Percentiles rank a stretch among this genome's conserved stretches.
Evolutionary conservation across 2,329 filamentous ascomycete species (phyloP).

Genomic region (Colletotrichum echinochloae): DNA sequence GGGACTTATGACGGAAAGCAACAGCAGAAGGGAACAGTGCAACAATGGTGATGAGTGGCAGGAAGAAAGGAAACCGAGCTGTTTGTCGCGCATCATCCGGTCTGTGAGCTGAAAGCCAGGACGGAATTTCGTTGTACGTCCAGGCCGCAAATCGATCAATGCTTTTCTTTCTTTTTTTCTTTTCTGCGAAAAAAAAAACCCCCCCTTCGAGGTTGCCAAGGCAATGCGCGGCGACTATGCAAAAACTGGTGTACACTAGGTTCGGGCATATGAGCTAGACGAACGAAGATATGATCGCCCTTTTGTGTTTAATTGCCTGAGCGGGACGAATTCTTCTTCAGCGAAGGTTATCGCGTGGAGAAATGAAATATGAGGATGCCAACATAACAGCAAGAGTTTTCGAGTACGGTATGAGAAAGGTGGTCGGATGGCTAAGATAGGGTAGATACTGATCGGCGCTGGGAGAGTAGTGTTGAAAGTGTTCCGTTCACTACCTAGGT

Average conservation of each 20-base stretch:
- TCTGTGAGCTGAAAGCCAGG: slow-evolving; percentile 34
- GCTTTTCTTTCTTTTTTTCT: neutral
- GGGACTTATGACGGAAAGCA: no score
- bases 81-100: slow-evolving; percentile 37
- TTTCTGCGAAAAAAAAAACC: neutral
- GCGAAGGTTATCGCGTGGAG: neutral
- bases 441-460: neutral
- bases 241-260: slow-evolving; percentile 24
- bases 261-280: slow-evolving; percentile 2
- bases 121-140: slow-evolving; percentile 36
- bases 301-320: slow-evolving; percentile 12
- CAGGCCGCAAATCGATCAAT: slow-evolving; percentile 16
- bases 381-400: no score
- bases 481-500: no score
- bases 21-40: no score
- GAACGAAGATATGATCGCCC: neutral
- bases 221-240: slow-evolving; percentile 23
- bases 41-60: neutral
- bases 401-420: neutral
- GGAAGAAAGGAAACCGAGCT: slow-evolving; percentile 17
- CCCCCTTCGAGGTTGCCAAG: slow-evolving; percentile 28
- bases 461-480: no score
- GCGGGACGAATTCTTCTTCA: neutral
- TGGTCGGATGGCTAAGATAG: neutral
- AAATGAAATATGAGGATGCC: neutral